Base-by-base conservation (phyloP, 2,329 filamentous ascomycete genomes). In the Ramularia endophylla region DNA sequence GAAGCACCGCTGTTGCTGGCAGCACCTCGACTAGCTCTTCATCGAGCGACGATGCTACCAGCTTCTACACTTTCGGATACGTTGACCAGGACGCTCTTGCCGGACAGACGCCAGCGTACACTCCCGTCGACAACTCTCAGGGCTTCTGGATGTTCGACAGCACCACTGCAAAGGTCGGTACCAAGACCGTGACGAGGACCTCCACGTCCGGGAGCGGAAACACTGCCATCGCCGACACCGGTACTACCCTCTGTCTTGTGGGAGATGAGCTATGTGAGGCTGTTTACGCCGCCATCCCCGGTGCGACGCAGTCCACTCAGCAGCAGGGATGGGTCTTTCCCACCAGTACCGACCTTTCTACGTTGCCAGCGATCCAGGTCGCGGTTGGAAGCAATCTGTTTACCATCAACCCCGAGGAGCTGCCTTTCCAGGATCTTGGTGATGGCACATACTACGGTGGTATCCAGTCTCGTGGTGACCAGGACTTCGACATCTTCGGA, bases 1-100 rank as follows among this genome's bases (percentile, higher is more conserved):
- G 78, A 48, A 76, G 72, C 44, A 70, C 67, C 56, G 69, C 73
- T 18, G 74, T 79, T 52, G 43, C 35, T 7, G 36, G 39, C 29
- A 39, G 32, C 40, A 39, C 35, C 18, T 36, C 40, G 8, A 29
- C 32, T 22, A 33, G 40, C 12, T 35, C 15, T 19, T 25, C 16
- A 3, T 32, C 40, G 12, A 30, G 31, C 30, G 38, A 13, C 18
- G 32, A 42, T 36, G 43, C 36, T 5, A 37, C 29, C 6, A 43
- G 40, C 40, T 87, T 85, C 66, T 86, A 83, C 65, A 85, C 82
- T 1, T 86, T 87, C 51, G 83, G 83, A 18, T 83, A 70, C 60
- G 81, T 87, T 55, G 81, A 86, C 53, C 57, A 81, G 50, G 71
- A 74, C 11, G 71, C 75, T 0, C 68, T 83, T 34, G 70, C 43